Percentiles rank a stretch among this genome's conserved stretches.
Evolutionary conservation across 345 rosid species (phyloP).

Genomic region (Conringia planisiliqua): DNA sequence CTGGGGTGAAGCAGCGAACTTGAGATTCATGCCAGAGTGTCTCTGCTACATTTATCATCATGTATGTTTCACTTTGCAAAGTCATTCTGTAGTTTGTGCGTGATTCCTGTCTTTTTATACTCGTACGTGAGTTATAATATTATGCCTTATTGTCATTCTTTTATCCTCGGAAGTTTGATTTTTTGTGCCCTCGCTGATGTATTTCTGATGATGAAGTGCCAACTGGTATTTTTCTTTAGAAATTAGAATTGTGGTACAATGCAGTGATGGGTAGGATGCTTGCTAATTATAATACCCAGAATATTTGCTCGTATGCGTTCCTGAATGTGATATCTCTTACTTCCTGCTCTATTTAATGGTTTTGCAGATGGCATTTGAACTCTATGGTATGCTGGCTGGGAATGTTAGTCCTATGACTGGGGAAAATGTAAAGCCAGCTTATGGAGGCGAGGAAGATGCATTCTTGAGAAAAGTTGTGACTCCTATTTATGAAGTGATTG

Average conservation of each 20-base stretch:
- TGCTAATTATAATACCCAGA: neutral
- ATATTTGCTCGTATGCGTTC: too few relatives aligned
- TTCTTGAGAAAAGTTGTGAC: constrained; percentile 89
- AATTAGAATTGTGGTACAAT: neutral
- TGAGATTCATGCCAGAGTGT: constrained; percentile 99
- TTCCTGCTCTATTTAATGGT: neutral
- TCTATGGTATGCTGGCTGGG: constrained; percentile 98
- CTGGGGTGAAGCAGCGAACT: constrained; percentile 99
- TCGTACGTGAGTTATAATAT: neutral
- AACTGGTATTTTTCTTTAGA: neutral
- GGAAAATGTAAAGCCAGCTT: constrained; percentile 95
- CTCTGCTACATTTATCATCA: constrained; percentile 98
- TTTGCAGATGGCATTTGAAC: constrained; percentile 93
- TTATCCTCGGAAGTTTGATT: neutral
- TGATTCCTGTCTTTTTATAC: neutral
- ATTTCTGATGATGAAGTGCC: constrained; percentile 2
- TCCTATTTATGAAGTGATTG: constrained; percentile 85
- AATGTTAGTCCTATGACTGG: constrained; percentile 98
- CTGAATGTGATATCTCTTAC: neutral
- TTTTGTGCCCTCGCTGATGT: neutral
- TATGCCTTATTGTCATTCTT: neutral
- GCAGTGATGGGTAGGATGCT: neutral
- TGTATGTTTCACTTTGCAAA: constrained; percentile 47
- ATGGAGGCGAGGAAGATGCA: constrained; percentile 97
- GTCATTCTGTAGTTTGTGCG: constrained; percentile 9